Evolutionary conservation across 345 rosid species (phyloP).

Genomic region (Combretum micranthum): DNA sequence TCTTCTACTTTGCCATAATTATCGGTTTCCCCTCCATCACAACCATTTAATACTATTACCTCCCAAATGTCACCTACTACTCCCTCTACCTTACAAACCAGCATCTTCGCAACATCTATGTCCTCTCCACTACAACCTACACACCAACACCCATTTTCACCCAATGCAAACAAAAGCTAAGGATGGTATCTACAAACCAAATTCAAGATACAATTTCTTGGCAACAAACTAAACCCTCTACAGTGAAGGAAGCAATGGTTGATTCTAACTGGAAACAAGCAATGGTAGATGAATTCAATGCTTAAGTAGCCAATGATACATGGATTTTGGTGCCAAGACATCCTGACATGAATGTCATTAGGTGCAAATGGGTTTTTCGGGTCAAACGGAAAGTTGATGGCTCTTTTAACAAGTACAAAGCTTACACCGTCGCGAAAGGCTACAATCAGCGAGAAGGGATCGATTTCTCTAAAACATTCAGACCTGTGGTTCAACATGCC

Average conservation of each 20-base stretch:
- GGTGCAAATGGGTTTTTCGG: background rate
- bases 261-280: background rate
- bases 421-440: background rate
- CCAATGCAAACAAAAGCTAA: background rate
- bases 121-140: too few relatives aligned
- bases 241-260: background rate
- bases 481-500: background rate
- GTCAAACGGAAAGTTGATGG: background rate
- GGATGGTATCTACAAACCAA: too few relatives aligned
- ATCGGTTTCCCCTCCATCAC: too few relatives aligned
- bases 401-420: background rate
- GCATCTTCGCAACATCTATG: too few relatives aligned
- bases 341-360: background rate
- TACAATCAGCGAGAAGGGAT: background rate
- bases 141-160: too few relatives aligned
- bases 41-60: too few relatives aligned
- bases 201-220: too few relatives aligned
- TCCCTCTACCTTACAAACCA: too few relatives aligned
- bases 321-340: background rate
- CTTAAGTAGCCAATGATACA: background rate
- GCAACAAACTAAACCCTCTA: too few relatives aligned
- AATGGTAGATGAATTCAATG: constrained; percentile 1
- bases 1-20: too few relatives aligned
- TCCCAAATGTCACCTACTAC: too few relatives aligned
- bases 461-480: background rate